These are phyloP conservation scores for Marsdenia floribunda DNA, from an alignment of 257 asterid species.

Conservation along the genomic window DNA sequence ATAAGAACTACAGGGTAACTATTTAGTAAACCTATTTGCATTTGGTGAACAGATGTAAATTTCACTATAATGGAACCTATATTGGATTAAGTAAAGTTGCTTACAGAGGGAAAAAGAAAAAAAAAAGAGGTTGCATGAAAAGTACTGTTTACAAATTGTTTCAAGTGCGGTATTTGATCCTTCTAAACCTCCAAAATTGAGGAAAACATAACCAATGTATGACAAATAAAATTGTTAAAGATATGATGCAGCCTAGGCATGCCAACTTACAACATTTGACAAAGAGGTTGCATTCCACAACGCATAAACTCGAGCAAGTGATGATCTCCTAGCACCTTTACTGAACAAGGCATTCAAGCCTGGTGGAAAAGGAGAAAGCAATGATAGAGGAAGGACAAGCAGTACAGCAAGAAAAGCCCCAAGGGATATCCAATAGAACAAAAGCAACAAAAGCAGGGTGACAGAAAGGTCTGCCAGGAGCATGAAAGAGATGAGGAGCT, in stretches of 20 bases:
- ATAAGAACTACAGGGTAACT: too few species aligned
- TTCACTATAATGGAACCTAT: neutral
- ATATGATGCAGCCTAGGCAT: neutral
- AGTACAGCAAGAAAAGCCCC: constrained; percentile 88
- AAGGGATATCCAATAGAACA: constrained; percentile 86
- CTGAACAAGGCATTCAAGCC: constrained; percentile 92
- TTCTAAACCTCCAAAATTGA: neutral
- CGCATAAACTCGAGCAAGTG: constrained; percentile 86
- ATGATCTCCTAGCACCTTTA: constrained; percentile 80
- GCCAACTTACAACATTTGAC: constrained; percentile 64
- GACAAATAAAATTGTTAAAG: neutral
- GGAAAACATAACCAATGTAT: constrained; percentile 3
- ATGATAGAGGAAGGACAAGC: constrained; percentile 85
- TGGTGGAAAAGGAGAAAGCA: constrained; percentile 93
- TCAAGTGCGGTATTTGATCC: neutral
- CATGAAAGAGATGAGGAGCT: constrained; percentile 71
- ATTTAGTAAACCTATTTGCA: too few species aligned
- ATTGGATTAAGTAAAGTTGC: neutral
- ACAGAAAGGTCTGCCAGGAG: constrained; percentile 84
- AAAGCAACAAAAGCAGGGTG: constrained; percentile 71
- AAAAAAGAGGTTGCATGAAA: neutral
- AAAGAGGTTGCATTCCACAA: constrained; percentile 89
- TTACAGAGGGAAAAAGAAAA: neutral
- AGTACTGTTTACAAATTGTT: neutral
- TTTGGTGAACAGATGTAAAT: neutral